phyloP scores from a whole-genome alignment of 192 early-diverging fungal species.

The Podila horticola region DNA sequence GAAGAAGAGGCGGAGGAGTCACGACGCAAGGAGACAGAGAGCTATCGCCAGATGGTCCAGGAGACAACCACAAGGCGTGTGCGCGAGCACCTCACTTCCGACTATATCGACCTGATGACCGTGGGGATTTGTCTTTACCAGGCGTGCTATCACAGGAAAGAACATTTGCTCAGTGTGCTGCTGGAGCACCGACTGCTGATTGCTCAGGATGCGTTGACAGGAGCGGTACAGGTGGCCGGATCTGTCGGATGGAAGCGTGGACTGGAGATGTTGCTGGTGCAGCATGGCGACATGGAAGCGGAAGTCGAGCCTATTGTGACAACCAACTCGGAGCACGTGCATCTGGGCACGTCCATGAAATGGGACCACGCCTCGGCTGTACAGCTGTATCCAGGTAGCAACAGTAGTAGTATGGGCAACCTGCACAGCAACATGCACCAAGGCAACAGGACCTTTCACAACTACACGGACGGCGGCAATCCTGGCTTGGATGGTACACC shows the following conservation, averaged over 20 bases:
- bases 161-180: slow-evolving; percentile 8
- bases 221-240: slow-evolving; percentile 41
- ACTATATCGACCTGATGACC: slow-evolving; percentile 41
- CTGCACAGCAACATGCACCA: slow-evolving; percentile 1
- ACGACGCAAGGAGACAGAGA: not conserved
- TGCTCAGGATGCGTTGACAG: slow-evolving; percentile 44
- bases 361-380: slow-evolving; percentile 36
- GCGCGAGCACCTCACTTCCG: slow-evolving; percentile 18
- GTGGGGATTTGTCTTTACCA: slow-evolving; percentile 46
- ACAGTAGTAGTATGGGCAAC: not conserved
- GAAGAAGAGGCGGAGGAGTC: not conserved
- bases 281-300: slow-evolving; percentile 40
- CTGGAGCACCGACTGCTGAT: slow-evolving; percentile 37
- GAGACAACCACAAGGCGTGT: slow-evolving; percentile 23
- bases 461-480: not conserved
- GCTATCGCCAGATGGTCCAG: slow-evolving; percentile 3
- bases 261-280: slow-evolving; percentile 34
- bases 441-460: not conserved
- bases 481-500: not conserved
- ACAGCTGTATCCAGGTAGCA: slow-evolving; percentile 2
- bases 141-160: slow-evolving; percentile 40
- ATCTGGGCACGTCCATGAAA: slow-evolving; percentile 35
- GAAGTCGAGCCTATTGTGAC: slow-evolving; percentile 41
- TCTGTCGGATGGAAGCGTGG: slow-evolving; percentile 43
- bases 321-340: slow-evolving; percentile 28